phyloP scores from a whole-genome alignment of 1,139 yeast genomes.

The Hyphopichia buzzinii region DNA sequence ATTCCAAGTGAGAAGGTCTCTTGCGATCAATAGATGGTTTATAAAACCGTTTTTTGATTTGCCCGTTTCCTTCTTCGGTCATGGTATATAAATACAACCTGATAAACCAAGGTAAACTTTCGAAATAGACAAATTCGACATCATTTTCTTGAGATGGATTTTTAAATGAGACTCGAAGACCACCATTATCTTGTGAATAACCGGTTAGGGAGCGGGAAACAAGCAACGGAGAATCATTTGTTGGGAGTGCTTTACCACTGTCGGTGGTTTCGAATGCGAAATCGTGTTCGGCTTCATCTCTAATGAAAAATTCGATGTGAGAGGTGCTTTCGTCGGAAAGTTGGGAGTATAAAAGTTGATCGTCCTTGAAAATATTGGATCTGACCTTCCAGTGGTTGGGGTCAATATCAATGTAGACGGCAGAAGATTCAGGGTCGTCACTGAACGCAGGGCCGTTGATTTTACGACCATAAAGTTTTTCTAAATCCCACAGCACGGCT shows the following conservation, averaged over 20 bases:
- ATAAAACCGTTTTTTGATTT: conserved; percentile 56
- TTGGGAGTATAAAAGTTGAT: background rate
- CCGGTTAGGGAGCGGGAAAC: conserved; percentile 90
- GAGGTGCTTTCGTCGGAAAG: conserved; percentile 1
- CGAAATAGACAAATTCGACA: conserved; percentile 63
- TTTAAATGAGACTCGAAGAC: conserved; percentile 71
- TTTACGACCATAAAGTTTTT: conserved; percentile 66
- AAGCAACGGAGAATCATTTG: conserved; percentile 57
- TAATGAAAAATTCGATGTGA: conserved; percentile 24
- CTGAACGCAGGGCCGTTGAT: conserved; percentile 66
- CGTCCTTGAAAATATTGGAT: conserved; percentile 9
- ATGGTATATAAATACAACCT: conserved; percentile 77
- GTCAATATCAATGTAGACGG: conserved; percentile 44
- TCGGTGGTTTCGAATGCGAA: conserved; percentile 36
- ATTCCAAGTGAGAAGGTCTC: conserved; percentile 83
- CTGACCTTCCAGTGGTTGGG: conserved; percentile 48
- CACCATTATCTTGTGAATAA: conserved; percentile 88
- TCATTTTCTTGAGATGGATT: conserved; percentile 54
- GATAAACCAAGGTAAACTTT: conserved; percentile 92
- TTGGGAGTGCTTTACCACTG: conserved; percentile 31
- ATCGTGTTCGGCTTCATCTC: conserved; percentile 33
- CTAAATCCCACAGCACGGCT: conserved; percentile 52
- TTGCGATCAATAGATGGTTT: conserved; percentile 77
- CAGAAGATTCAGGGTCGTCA: conserved; percentile 31
- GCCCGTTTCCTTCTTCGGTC: conserved; percentile 27